Conservation (phyloP, 106 monocot species). For the Gastrodia elata region DNA sequence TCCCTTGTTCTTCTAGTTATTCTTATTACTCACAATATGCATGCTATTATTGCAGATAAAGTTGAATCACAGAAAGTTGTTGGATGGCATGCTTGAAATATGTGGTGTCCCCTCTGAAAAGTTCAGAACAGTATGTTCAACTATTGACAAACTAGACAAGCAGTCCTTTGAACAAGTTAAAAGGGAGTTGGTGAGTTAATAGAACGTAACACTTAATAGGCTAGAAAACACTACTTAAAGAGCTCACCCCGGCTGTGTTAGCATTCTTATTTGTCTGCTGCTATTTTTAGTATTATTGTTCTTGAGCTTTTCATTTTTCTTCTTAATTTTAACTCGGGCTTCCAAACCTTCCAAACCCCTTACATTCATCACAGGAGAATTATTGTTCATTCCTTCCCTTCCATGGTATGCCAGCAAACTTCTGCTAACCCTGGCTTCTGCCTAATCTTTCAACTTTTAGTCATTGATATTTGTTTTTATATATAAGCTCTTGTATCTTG, state of each 20-base stretch:
- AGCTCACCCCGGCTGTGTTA: background rate
- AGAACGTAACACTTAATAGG: background rate
- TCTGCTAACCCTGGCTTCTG: background rate
- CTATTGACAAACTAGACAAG: conserved; percentile 97
- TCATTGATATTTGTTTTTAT: background rate
- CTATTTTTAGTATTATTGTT: background rate
- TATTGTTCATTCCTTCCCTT: background rate
- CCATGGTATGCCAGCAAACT: background rate
- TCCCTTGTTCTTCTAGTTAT: background rate
- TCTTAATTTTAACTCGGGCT: background rate
- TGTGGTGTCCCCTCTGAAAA: conserved; percentile 94
- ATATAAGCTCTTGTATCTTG: background rate
- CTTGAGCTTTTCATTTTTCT: background rate
- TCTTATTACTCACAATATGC: background rate
- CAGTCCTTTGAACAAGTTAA: conserved; percentile 89
- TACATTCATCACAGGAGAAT: background rate
- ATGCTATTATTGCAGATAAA: conserved; percentile 58
- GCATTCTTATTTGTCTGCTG: background rate
- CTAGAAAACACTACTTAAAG: background rate
- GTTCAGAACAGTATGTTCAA: conserved; percentile 97
- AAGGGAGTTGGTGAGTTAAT: conserved; percentile 74
- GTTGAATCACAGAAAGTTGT: conserved; percentile 82
- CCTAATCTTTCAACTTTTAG: background rate
- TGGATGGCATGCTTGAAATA: conserved; percentile 97
- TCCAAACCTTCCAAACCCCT: background rate